Percentiles rank a stretch among this genome's conserved stretches.
Evolutionary conservation across 2,329 filamentous ascomycete species (phyloP).

Genomic region (Coniochaeta hoffmannii): DNA sequence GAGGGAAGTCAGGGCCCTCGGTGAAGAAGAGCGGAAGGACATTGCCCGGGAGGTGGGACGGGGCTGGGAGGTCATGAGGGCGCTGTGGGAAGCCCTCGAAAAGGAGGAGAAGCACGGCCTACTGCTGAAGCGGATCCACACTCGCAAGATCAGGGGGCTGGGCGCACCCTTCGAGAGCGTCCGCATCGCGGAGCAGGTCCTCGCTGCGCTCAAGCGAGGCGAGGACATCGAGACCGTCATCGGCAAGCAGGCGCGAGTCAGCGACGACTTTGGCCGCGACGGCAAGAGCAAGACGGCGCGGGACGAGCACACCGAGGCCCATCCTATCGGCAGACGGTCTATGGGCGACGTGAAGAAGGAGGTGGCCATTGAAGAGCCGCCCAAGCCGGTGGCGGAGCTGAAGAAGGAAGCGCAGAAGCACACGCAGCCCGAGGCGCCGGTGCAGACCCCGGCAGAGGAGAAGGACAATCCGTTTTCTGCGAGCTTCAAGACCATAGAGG

Average conservation of each 20-base stretch:
- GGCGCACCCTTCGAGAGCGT: constrained; percentile 42
- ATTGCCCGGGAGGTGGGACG: constrained; percentile 23
- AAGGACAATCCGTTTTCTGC: constrained; percentile 10
- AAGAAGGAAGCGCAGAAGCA: constrained; percentile 4
- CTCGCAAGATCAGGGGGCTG: constrained; percentile 21
- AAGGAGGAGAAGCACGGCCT: constrained; percentile 22
- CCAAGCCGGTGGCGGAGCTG: neutral
- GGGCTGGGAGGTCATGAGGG: constrained; percentile 34
- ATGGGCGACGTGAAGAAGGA: neutral
- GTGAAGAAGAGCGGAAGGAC: constrained; percentile 20
- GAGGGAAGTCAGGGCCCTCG: constrained; percentile 30
- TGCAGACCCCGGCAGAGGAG: neutral
- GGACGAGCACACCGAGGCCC: neutral
- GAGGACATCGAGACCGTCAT: constrained; percentile 29
- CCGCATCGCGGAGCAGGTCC: constrained; percentile 34
- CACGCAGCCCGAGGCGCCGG: neutral
- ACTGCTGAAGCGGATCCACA: constrained; percentile 17
- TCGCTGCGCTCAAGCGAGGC: constrained; percentile 37
- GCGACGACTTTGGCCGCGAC: constrained; percentile 10
- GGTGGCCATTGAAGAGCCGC: neutral
- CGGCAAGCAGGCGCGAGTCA: constrained; percentile 14
- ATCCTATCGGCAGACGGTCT: neutral
- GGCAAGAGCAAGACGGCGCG: neutral
- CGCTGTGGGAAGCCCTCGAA: constrained; percentile 31
- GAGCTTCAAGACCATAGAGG: neutral